phyloP scores from a whole-genome alignment of 768 basidiomycete species.

The Rhizopogon vulgaris region DNA sequence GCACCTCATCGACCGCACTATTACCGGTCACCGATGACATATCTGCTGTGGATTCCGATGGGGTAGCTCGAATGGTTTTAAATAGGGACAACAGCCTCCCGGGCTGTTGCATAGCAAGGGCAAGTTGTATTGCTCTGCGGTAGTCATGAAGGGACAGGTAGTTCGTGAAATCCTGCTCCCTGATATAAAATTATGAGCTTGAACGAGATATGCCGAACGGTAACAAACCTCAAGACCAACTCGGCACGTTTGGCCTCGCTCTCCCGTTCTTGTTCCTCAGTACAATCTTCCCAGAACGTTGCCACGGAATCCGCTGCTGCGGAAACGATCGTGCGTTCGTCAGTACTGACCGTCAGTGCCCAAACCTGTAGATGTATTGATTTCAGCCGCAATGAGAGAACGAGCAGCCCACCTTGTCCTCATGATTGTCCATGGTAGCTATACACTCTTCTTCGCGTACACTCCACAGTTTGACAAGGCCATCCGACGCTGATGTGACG shows the following conservation, averaged over 20 bases:
- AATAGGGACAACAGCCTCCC: constrained; percentile 81
- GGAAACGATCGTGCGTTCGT: constrained; percentile 83
- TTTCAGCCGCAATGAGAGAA: constrained; percentile 1
- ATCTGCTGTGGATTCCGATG: constrained; percentile 11
- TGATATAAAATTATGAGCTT: constrained; percentile 26
- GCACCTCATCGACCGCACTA: constrained; percentile 71
- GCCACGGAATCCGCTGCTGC: constrained; percentile 95
- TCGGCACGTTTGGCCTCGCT: constrained; percentile 68
- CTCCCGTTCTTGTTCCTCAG: constrained; percentile 73
- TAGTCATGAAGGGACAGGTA: constrained; percentile 87
- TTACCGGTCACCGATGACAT: constrained; percentile 57
- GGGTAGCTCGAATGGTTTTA: constrained; percentile 44
- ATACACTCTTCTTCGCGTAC: constrained; percentile 82
- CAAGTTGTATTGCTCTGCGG: constrained; percentile 83
- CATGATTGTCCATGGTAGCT: constrained; percentile 91
- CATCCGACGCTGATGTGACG: constrained; percentile 88
- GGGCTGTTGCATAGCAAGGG: constrained; percentile 90
- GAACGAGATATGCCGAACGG: neutral
- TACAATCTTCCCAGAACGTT: constrained; percentile 96
- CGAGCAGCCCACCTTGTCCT: constrained; percentile 72
- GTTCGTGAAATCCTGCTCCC: constrained; percentile 94
- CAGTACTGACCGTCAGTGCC: constrained; percentile 79
- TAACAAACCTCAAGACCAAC: constrained; percentile 71
- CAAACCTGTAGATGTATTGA: constrained; percentile 63
- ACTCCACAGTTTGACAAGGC: constrained; percentile 94